A percentile compares a stretch with the other conserved stretches of the same genome.
Conservation (phyloP, 192 early-diverging fungal genomes). For the Backusella tuberculispora region DNA sequence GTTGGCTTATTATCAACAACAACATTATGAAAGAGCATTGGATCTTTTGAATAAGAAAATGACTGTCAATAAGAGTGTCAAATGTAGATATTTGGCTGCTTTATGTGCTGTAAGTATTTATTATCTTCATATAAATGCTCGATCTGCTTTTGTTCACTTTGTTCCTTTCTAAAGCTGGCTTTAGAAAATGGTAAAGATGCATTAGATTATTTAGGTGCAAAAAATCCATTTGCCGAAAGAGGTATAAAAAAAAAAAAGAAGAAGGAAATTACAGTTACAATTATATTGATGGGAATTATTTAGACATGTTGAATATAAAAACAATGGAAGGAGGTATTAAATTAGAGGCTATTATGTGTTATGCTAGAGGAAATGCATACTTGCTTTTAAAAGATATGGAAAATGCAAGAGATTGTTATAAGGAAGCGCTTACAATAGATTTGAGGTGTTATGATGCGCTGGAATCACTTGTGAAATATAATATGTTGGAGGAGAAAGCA, state of each 20-base stretch:
- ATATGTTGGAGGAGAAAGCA: constrained; percentile 64
- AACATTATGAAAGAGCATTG: constrained; percentile 51
- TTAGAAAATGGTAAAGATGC: constrained; percentile 58
- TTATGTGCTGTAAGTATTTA: constrained; percentile 52
- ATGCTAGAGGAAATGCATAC: constrained; percentile 60
- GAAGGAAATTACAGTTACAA: background rate
- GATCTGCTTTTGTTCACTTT: background rate
- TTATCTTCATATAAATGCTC: background rate
- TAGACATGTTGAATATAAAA: background rate
- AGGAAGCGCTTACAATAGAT: constrained; percentile 64
- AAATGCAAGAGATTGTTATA: constrained; percentile 61
- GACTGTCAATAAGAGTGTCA: constrained; percentile 44
- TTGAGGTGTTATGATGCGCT: constrained; percentile 71
- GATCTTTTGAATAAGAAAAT: constrained; percentile 50
- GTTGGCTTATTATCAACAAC: constrained; percentile 50
- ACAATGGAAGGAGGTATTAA: constrained; percentile 30
- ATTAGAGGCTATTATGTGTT: constrained; percentile 68
- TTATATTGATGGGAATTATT: background rate
- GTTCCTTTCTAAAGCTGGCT: constrained; percentile 35
- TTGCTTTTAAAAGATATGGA: constrained; percentile 52
- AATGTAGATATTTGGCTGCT: constrained; percentile 57
- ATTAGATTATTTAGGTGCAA: constrained; percentile 55
- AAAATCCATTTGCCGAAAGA: constrained; percentile 47
- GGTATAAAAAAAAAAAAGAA: no score
- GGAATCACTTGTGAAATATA: constrained; percentile 55